Evolutionary conservation across 2,329 filamentous ascomycete genomes (phyloP).

Genomic region (Alternaria postmessia): DNA sequence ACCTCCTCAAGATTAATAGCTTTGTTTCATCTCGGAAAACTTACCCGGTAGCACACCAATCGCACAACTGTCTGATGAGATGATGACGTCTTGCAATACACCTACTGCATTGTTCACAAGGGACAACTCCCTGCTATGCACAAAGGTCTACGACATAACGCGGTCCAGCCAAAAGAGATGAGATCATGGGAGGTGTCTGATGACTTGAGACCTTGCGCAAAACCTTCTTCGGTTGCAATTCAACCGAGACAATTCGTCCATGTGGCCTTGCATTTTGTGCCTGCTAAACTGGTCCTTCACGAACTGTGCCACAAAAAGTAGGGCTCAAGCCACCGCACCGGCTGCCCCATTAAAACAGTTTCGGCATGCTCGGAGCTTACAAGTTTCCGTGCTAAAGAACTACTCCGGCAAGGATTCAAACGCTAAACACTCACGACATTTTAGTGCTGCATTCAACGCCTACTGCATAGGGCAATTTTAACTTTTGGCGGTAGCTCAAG

Average conservation of each 20-base stretch:
- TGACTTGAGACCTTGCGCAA: neutral
- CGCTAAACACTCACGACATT: constrained; percentile 21
- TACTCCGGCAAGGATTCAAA: neutral
- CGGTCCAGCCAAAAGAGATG: neutral
- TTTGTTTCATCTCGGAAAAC: neutral
- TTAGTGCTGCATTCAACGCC: constrained; percentile 22
- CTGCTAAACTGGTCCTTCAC: neutral
- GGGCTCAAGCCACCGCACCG: neutral
- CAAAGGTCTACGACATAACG: neutral
- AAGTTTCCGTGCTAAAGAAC: neutral
- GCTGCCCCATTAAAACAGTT: constrained; percentile 2
- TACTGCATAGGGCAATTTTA: constrained; percentile 16
- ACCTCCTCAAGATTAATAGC: neutral
- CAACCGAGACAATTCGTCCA: neutral
- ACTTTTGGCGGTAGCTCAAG: neutral
- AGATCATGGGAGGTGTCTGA: neutral
- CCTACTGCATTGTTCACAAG: neutral
- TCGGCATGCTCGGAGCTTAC: constrained; percentile 2
- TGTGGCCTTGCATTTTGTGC: neutral
- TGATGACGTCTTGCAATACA: neutral
- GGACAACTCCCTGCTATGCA: neutral
- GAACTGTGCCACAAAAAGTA: constrained; percentile 2
- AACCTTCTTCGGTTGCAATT: neutral
- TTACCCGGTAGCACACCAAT: neutral
- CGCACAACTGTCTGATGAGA: neutral